A percentile compares a stretch with the other conserved stretches of the same genome.
phyloP scores from a whole-genome alignment of 805 yeast species.

The Candida insectalens region DNA sequence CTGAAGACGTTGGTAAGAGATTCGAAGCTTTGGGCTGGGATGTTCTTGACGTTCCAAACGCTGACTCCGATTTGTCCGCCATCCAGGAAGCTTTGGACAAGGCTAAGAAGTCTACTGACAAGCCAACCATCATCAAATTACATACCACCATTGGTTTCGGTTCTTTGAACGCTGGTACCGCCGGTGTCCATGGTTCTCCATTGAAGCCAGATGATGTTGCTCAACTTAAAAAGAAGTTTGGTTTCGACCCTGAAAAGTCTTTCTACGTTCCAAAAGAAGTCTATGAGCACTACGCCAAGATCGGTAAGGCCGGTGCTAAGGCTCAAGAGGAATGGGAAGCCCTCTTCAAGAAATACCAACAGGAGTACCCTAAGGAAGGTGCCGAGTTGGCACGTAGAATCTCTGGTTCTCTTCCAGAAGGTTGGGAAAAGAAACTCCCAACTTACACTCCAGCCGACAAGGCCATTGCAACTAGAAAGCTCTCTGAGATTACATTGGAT shows the following conservation, averaged over 20 bases:
- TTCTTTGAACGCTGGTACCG: slow-evolving; percentile 75
- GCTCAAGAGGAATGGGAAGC: slow-evolving; percentile 70
- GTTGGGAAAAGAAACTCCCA: slow-evolving; percentile 76
- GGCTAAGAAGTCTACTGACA: slow-evolving; percentile 68
- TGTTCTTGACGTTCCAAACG: slow-evolving; percentile 64
- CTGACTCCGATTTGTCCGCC: slow-evolving; percentile 68
- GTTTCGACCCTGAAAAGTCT: slow-evolving; percentile 77
- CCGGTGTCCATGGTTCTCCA: slow-evolving; percentile 94
- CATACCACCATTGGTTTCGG: slow-evolving; percentile 94
- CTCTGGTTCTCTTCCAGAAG: slow-evolving; percentile 65
- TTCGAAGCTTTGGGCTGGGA: slow-evolving; percentile 95
- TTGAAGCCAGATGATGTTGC: slow-evolving; percentile 86
- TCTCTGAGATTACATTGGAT: slow-evolving; percentile 72
- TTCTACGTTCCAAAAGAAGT: slow-evolving; percentile 83
- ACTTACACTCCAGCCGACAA: slow-evolving; percentile 66
- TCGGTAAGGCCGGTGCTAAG: slow-evolving; percentile 52
- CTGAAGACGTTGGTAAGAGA: slow-evolving; percentile 82
- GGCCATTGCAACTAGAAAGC: slow-evolving; percentile 89
- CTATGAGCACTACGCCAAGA: slow-evolving; percentile 52
- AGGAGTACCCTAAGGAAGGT: slow-evolving; percentile 69
- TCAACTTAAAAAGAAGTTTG: slow-evolving; percentile 75
- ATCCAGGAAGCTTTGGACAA: slow-evolving; percentile 63
- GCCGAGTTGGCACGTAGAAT: slow-evolving; percentile 76
- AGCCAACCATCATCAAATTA: slow-evolving; percentile 86
- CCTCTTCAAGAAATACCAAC: slow-evolving; percentile 48